Percentiles rank a stretch among this genome's conserved stretches.
Conservation (phyloP, 148 eudicot species). For the Spergularia marina region DNA sequence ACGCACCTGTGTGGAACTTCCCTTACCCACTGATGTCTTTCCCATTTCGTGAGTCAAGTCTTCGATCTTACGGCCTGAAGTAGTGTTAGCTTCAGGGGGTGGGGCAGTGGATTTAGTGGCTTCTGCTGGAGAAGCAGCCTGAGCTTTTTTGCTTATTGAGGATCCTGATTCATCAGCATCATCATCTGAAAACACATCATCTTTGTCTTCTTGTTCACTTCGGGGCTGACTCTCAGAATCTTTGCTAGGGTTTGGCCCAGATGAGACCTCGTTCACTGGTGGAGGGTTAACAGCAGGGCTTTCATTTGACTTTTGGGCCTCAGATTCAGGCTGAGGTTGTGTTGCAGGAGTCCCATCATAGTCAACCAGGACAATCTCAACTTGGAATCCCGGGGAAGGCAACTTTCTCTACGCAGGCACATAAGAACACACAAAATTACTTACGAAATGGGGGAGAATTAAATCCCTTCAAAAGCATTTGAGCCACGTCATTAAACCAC, state of each 20-base stretch:
- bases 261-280: constrained; percentile 30
- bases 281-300: constrained; percentile 35
- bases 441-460: not conserved
- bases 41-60: constrained; percentile 51
- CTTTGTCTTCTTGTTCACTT: constrained; percentile 42
- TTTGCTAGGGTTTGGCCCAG: constrained; percentile 34
- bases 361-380: constrained; percentile 92
- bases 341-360: constrained; percentile 46
- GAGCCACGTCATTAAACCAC: not conserved
- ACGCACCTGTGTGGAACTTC: constrained; percentile 28
- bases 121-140: constrained; percentile 32
- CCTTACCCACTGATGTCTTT: constrained; percentile 50
- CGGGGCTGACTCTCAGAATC: constrained; percentile 32
- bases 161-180: constrained; percentile 59
- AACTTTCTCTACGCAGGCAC: constrained; percentile 64
- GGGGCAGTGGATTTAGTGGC: constrained; percentile 29
- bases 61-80: constrained; percentile 39
- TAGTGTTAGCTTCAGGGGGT: constrained; percentile 29
- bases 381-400: constrained; percentile 96
- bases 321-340: constrained; percentile 37
- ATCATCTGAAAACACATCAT: constrained; percentile 83
- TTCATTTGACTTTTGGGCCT: constrained; percentile 39
- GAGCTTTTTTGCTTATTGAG: constrained; percentile 38
- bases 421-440: not conserved
- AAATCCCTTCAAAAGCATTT: not conserved